A percentile compares a stretch with the other conserved stretches of the same genome.
These are phyloP conservation scores for Ophioceras dolichostomum DNA, from an alignment of 2,329 filamentous ascomycete genomes.

Conservation along the genomic window DNA sequence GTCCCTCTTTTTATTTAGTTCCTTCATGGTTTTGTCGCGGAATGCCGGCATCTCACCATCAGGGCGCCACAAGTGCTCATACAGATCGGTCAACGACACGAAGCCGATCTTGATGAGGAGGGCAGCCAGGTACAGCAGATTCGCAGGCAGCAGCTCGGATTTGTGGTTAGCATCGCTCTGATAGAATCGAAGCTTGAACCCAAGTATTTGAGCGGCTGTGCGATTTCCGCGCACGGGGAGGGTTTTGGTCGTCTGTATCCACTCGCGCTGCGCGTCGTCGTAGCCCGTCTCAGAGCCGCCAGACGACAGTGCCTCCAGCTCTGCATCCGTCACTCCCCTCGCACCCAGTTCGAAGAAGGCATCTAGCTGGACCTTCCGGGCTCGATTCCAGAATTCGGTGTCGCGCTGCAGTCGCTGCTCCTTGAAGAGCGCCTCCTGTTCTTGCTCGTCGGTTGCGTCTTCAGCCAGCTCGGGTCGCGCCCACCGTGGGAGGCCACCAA, in stretches of 20 bases:
- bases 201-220: constrained; percentile 85
- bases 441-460: constrained; percentile 54
- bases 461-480: constrained; percentile 59
- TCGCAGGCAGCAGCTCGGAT: constrained; percentile 72
- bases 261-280: constrained; percentile 49
- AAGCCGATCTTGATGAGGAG: constrained; percentile 96
- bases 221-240: constrained; percentile 77
- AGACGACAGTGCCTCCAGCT: constrained; percentile 32
- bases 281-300: constrained; percentile 37
- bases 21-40: constrained; percentile 56
- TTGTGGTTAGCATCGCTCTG: constrained; percentile 50
- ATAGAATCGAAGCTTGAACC: constrained; percentile 96
- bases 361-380: constrained; percentile 61
- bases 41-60: constrained; percentile 74
- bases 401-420: constrained; percentile 55
- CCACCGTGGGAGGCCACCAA: constrained; percentile 65
- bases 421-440: constrained; percentile 54
- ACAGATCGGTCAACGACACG: constrained; percentile 81
- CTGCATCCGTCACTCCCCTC: constrained; percentile 48
- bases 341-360: constrained; percentile 87
- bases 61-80: constrained; percentile 77
- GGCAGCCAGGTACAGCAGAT: constrained; percentile 83
- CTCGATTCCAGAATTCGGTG: constrained; percentile 65
- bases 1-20: constrained; percentile 67
- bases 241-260: constrained; percentile 72